Evolutionary conservation across 441 rosid genomes (phyloP).

Genomic region (Aquilaria agallochum): DNA sequence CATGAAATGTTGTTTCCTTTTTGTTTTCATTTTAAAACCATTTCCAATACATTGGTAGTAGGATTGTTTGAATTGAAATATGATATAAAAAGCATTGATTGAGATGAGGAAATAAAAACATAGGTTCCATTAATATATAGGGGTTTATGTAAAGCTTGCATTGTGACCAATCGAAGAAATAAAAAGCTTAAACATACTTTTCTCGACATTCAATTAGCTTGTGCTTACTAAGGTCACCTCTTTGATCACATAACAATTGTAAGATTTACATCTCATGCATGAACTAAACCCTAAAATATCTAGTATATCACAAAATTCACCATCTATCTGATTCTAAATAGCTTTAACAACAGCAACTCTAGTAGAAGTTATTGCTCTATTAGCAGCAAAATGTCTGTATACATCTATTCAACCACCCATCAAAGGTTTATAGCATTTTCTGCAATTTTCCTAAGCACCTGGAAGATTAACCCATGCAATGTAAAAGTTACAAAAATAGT

Average conservation of each 20-base stretch:
- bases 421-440: conserved; percentile 44
- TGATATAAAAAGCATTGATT: background rate
- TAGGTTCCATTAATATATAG: conserved; percentile 46
- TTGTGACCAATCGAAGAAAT: conserved; percentile 23
- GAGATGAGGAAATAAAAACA: conserved; percentile 9
- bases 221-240: conserved; percentile 37
- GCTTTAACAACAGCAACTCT: conserved; percentile 95
- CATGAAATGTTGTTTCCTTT: no score
- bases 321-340: conserved; percentile 79
- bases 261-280: conserved; percentile 27
- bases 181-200: conserved; percentile 23
- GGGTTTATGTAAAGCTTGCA: conserved; percentile 53
- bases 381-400: conserved; percentile 60
- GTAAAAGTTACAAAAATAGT: background rate
- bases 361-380: conserved; percentile 85
- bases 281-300: conserved; percentile 28
- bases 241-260: conserved; percentile 28
- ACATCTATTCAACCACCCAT: conserved; percentile 68
- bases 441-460: conserved; percentile 75
- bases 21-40: no score
- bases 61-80: no score
- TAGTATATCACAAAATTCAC: conserved; percentile 62
- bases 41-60: no score
- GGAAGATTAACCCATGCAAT: conserved; percentile 3
- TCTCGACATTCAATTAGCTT: conserved; percentile 50